Evolutionary conservation across 2,329 filamentous ascomycete genomes (phyloP), one percentile per base, ranked within the genome.

Genomic region (Cladorrhinum sp.): DNA sequence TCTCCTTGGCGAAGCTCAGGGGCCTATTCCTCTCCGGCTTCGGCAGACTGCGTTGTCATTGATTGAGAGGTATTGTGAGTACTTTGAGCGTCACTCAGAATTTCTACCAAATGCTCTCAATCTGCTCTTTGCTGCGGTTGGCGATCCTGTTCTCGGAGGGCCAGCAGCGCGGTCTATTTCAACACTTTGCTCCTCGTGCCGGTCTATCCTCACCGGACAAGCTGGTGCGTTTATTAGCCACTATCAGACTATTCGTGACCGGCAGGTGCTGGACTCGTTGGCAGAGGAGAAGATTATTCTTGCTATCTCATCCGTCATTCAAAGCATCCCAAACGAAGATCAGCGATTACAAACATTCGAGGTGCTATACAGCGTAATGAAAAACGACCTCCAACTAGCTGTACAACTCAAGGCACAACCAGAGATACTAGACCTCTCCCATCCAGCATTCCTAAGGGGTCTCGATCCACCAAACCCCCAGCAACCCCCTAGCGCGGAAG

Each of bases 271-370:
- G 9, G 89, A 93, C 64, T 84, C 84, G 41, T 77, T 86, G 57
- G 87, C 87, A 1, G 90, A 90, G 68, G 90, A 93, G 69, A 85
- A 85, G 66, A 83, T 93, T 0, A 79, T 92, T 4, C 85, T 88
- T 45, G 90, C 86, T 1, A 90, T 95, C 65, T 85, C 90, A 8
- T 86, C 85, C 8, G 87, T 95, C 49, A 82, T 92, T 27, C 90
- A 95, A 73, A 89, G 89, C 8, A 79, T 91, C 9, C 76, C 83
- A 1, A 80, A 85, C 1, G 81, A 87, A 53, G 74, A 77, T 22
- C 76, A 78, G 16, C 85, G 85, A 63, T 72, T 83, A 1, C 71
- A 71, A 27, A 81, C 83, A 36, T 78, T 89, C 29, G 77, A 81
- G 61, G 79, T 81, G 58, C 76, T 93, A 24, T 76, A 91, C 29